Conservation (phyloP, 768 basidiomycete genomes). For the Xerocomus brunneocitrinus region DNA sequence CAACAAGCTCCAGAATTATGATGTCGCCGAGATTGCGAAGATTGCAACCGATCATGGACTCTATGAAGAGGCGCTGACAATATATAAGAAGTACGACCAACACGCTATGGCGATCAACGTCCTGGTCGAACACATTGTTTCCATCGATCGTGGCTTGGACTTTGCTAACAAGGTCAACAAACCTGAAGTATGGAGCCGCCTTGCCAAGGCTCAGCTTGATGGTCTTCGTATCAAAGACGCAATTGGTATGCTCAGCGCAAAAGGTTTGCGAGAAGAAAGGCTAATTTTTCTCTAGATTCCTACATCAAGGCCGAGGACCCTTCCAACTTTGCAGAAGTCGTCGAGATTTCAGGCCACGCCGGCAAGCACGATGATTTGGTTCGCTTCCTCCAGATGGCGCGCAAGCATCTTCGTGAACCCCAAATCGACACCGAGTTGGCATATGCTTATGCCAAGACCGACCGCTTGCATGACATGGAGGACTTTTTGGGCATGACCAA, state of each 20-base stretch:
- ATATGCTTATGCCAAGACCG: conserved; percentile 97
- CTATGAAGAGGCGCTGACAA: conserved; percentile 93
- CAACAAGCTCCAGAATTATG: conserved; percentile 95
- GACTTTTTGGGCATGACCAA: conserved; percentile 99
- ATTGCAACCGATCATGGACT: conserved; percentile 96
- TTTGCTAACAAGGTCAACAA: conserved; percentile 95
- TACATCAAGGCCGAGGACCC: conserved; percentile 98
- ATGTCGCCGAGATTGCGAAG: conserved; percentile 89
- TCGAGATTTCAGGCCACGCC: conserved; percentile 92
- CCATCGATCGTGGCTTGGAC: conserved; percentile 92
- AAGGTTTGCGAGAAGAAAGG: neutral
- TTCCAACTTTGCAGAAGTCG: conserved; percentile 89
- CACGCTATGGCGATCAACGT: conserved; percentile 96
- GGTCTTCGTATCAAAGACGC: conserved; percentile 97
- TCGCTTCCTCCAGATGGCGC: conserved; percentile 96
- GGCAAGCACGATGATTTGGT: conserved; percentile 93
- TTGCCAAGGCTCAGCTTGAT: conserved; percentile 98
- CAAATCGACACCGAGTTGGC: conserved; percentile 98
- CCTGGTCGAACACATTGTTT: conserved; percentile 96
- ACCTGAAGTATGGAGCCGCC: conserved; percentile 94
- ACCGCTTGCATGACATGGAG: conserved; percentile 98
- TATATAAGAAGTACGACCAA: conserved; percentile 97
- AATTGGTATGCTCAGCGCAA: conserved; percentile 59
- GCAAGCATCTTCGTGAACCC: conserved; percentile 93
- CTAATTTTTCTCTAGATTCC: conserved; percentile 56